Evolutionary conservation across 164 flowering plant species (phyloP).

Genomic region (Piper betle): DNA sequence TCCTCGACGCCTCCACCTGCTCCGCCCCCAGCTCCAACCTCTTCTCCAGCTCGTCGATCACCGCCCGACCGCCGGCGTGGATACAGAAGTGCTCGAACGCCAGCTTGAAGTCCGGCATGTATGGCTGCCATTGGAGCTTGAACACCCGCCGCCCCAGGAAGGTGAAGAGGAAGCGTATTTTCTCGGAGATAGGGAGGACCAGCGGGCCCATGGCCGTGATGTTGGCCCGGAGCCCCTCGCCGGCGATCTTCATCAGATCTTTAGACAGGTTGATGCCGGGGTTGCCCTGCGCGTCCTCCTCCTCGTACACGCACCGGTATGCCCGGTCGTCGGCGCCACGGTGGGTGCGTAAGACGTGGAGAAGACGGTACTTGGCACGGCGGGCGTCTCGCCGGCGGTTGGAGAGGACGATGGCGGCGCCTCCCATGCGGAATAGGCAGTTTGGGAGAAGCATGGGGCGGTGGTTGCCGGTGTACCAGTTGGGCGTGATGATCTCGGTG

Average conservation of each 20-base stretch:
- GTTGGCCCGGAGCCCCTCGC: conserved; percentile 30
- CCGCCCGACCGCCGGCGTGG: conserved; percentile 65
- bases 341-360: conserved; percentile 13
- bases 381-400: conserved; percentile 7
- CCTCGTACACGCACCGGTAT: conserved; percentile 12
- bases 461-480: conserved; percentile 8
- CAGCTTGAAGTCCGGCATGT: conserved; percentile 54
- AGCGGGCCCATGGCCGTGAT: conserved; percentile 31
- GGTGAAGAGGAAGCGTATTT: conserved; percentile 24
- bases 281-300: conserved; percentile 3
- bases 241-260: conserved; percentile 34
- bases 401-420: too few species aligned
- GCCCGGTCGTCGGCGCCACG: conserved; percentile 11
- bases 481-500: conserved; percentile 16
- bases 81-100: conserved; percentile 72
- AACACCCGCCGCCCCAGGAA: conserved; percentile 34
- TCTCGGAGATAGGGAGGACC: conserved; percentile 32
- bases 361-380: conserved; percentile 10
- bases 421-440: too few species aligned
- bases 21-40: conserved; percentile 38
- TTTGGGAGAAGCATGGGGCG: too few species aligned
- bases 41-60: conserved; percentile 52
- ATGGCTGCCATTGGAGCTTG: conserved; percentile 51
- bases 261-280: conserved; percentile 25
- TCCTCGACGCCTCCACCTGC: conserved; percentile 59